Evolutionary conservation across 306 rosid species (phyloP), one percentile per base, ranked within the genome.

Genomic region (Glycine tomentella): DNA sequence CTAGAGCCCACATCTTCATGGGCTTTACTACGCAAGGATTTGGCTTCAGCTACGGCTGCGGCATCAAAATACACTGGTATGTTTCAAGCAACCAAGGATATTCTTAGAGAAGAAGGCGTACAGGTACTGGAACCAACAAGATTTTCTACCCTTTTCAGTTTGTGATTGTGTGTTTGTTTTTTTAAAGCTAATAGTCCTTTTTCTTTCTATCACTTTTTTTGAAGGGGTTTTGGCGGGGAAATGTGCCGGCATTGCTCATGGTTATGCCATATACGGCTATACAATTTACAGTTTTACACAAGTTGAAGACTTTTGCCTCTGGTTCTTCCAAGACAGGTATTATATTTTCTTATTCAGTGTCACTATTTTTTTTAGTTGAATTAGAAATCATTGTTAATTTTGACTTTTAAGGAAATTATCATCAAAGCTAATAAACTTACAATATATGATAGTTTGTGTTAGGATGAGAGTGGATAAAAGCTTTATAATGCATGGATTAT

Each of bases 181-280:
- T 40, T 52, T 9, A 15, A 4, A 51, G 61, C 71, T 51, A 11
- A 63, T 15, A 63, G 45, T 42, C 15, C 33, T 61, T 46, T 16
- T 40, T 84, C 2, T 25, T 25, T 25, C 31, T 25, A 25, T 25
- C 31, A 25, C 31, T 25, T 25, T 20, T 25, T 25, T 85, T 80
- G 15, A 85, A 95, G 99, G 99, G 99, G 20, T 95, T 95, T 75
- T 95, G 99, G 99, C 94, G 97, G 25, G 99, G 99, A 2, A 95
- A 95, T 80, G 99, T 95, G 48, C 99, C 99, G 3, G 99, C 97
- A 44, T 84, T 93, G 87, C 98, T 95, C 69, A 95, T 93, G 99
- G 97, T 90, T 85, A 95, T 95, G 99, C 99, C 99, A 0, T 95
- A 95, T 84, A 91, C 97, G 14, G 97, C 99, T 14, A 95, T 95